phyloP scores from a whole-genome alignment of 2,329 filamentous ascomycete genomes.

The Beauveria pseudobassiana region DNA sequence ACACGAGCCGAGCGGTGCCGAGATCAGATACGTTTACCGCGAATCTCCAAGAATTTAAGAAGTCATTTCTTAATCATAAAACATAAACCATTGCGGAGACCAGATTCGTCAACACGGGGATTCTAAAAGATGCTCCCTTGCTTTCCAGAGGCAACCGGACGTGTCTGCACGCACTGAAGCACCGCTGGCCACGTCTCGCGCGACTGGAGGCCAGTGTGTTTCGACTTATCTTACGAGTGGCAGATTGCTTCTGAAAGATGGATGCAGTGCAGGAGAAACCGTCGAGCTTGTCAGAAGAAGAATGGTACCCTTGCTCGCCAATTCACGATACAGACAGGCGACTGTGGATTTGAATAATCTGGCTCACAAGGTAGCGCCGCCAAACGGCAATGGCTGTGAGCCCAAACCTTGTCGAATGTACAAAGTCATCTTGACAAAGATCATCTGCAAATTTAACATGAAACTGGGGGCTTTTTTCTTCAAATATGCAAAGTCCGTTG shows the following conservation, averaged over 20 bases:
- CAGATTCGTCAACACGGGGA: too few relatives aligned
- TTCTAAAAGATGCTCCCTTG: too few relatives aligned
- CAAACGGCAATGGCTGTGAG: background rate
- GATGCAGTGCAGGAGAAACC: background rate
- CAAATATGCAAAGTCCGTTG: background rate
- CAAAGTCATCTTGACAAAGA: background rate
- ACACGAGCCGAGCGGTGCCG: too few relatives aligned
- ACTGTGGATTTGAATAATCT: background rate
- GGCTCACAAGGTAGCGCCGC: background rate
- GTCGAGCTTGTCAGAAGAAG: constrained; percentile 19
- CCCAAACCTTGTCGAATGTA: background rate
- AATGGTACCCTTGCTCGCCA: constrained; percentile 30
- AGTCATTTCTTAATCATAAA: too few relatives aligned
- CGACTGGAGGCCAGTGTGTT: constrained; percentile 30
- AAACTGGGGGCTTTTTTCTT: background rate
- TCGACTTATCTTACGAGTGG: constrained; percentile 27
- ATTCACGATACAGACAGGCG: background rate
- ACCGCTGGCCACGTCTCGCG: constrained; percentile 22
- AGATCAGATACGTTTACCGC: too few relatives aligned
- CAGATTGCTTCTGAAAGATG: constrained; percentile 18
- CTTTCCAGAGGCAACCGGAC: too few relatives aligned
- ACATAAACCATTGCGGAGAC: too few relatives aligned
- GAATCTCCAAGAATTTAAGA: too few relatives aligned
- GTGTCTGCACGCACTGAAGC: too few relatives aligned
- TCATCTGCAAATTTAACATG: background rate